A percentile compares a stretch with the other conserved stretches of the same genome.
phyloP scores from a whole-genome alignment of 2,329 filamentous ascomycete species.

The Ramularia endophylla region DNA sequence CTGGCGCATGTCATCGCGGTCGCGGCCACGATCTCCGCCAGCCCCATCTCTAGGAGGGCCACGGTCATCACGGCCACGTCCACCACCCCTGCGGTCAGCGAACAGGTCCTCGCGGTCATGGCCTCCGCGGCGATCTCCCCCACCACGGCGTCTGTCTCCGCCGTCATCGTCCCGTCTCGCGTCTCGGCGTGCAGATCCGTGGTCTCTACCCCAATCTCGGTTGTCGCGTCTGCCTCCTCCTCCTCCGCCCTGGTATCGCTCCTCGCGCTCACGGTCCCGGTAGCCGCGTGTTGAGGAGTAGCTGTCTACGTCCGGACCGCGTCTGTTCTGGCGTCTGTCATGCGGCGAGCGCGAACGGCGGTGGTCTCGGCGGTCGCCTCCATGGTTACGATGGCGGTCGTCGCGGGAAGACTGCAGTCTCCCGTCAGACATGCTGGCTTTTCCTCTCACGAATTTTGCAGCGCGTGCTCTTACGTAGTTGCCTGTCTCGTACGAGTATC shows the following conservation, averaged over 20 bases:
- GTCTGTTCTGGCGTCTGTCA: constrained; percentile 39
- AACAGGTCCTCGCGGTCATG: constrained; percentile 26
- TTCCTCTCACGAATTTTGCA: constrained; percentile 14
- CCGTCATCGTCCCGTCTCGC: constrained; percentile 54
- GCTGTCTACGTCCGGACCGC: constrained; percentile 62
- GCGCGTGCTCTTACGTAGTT: constrained; percentile 26
- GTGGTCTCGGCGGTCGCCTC: constrained; percentile 55
- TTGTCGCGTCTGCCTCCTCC: constrained; percentile 23
- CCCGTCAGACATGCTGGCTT: constrained; percentile 32
- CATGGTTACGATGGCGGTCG: constrained; percentile 35
- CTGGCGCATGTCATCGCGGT: constrained; percentile 32
- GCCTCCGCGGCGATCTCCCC: constrained; percentile 44
- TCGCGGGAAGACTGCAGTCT: constrained; percentile 42
- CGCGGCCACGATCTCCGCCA: constrained; percentile 29
- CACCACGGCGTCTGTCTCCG: constrained; percentile 31
- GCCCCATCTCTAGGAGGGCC: constrained; percentile 31
- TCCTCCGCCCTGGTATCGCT: constrained; percentile 62
- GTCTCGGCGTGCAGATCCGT: constrained; percentile 61
- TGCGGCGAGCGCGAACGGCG: constrained; percentile 78
- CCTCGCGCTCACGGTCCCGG: constrained; percentile 87
- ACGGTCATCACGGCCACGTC: constrained; percentile 38
- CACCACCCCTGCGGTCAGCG: constrained; percentile 20
- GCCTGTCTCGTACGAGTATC: neutral
- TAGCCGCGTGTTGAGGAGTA: constrained; percentile 93
- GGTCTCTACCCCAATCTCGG: constrained; percentile 66